Percentiles rank a stretch among this genome's conserved stretches.
phyloP scores from a whole-genome alignment of 2,329 filamentous ascomycete species.

The Cladosporium phlei region DNA sequence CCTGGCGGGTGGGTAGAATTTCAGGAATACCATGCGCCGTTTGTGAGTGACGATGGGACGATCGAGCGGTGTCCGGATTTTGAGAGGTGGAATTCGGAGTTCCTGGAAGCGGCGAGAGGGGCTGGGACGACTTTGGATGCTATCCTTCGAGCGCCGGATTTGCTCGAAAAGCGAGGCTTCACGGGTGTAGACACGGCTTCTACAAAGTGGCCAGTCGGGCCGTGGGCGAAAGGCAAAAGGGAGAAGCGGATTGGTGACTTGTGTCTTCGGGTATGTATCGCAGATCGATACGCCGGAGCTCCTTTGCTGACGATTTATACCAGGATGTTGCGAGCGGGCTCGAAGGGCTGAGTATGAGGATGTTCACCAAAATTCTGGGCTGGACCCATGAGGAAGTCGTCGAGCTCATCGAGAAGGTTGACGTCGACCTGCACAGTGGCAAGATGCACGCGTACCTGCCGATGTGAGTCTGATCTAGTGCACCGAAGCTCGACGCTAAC shows the following conservation, averaged over 20 bases:
- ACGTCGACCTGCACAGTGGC: conserved; percentile 10
- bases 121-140: conserved; percentile 6
- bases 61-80: conserved; percentile 6
- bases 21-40: conserved; percentile 13
- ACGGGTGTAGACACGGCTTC: background rate
- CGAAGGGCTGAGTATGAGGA: conserved; percentile 14
- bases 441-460: conserved; percentile 15
- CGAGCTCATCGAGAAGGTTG: conserved; percentile 4
- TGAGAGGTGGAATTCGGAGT: background rate
- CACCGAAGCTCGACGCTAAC: no score
- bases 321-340: conserved; percentile 11
- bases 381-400: conserved; percentile 12
- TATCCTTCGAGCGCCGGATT: background rate
- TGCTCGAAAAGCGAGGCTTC: conserved; percentile 8
- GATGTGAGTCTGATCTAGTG: conserved; percentile 9
- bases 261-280: background rate
- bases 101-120: conserved; percentile 1
- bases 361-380: conserved; percentile 16
- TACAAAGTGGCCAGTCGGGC: conserved; percentile 11
- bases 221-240: conserved; percentile 12
- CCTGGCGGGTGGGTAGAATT: conserved; percentile 21
- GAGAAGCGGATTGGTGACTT: conserved; percentile 14
- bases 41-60: conserved; percentile 14
- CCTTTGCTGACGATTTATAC: no score
- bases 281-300: no score